Conservation (phyloP, 163 green algal genomes). For the Chlamydomonas reinhardtii region DNA sequence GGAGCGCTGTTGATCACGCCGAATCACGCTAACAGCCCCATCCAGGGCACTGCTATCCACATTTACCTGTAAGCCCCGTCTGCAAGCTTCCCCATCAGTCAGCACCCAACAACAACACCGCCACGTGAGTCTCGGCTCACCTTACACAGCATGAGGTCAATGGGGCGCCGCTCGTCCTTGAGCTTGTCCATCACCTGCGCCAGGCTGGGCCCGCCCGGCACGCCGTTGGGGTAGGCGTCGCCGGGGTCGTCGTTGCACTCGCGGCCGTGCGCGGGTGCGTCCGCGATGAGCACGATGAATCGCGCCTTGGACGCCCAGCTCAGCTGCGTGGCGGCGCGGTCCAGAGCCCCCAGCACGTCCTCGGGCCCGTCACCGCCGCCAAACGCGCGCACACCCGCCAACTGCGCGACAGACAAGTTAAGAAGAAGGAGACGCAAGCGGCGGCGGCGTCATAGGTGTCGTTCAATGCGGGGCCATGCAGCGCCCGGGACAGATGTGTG, state of each 20-base stretch:
- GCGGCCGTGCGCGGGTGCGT: slow-evolving; percentile 53
- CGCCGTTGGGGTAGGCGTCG: slow-evolving; percentile 47
- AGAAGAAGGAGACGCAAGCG: neutral
- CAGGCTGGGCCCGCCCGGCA: slow-evolving; percentile 27
- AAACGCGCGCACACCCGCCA: slow-evolving; percentile 23
- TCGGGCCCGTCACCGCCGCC: slow-evolving; percentile 56
- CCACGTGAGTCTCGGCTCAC: neutral
- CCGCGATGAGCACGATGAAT: slow-evolving; percentile 55
- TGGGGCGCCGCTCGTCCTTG: slow-evolving; percentile 4
- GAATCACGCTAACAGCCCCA: no score
- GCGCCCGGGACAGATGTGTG: no score
- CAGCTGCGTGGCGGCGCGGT: slow-evolving; percentile 29
- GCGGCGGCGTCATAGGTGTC: no score
- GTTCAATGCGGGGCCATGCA: no score
- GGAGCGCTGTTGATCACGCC: no score
- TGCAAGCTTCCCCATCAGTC: no score
- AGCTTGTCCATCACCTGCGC: slow-evolving; percentile 47
- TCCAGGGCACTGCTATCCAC: no score
- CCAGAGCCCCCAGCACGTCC: slow-evolving; percentile 51
- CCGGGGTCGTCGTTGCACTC: slow-evolving; percentile 54
- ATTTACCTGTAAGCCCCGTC: no score
- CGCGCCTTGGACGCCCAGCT: slow-evolving; percentile 49
- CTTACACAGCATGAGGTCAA: slow-evolving; percentile 57
- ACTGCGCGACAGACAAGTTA: neutral
- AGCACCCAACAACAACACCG: no score